phyloP scores from a whole-genome alignment of 2,329 filamentous ascomycete species.

The Plectosphaerella cucumerina region DNA sequence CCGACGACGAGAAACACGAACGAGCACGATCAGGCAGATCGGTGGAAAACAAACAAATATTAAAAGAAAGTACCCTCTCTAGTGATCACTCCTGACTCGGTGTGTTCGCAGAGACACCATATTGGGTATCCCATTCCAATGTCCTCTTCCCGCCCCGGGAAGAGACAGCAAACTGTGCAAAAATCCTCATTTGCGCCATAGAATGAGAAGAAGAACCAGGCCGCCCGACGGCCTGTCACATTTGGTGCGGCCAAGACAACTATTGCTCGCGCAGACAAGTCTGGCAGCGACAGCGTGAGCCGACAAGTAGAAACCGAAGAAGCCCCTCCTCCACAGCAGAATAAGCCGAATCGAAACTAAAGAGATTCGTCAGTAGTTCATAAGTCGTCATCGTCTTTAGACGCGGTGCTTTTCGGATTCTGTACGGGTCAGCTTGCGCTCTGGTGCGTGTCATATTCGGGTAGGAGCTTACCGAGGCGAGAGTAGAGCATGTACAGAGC shows the following conservation, averaged over 20 bases:
- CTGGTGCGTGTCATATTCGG: not conserved
- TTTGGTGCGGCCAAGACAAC: no score
- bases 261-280: no score
- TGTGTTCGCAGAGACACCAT: not conserved
- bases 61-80: constrained; percentile 3
- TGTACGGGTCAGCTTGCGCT: constrained; percentile 23
- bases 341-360: constrained; percentile 4
- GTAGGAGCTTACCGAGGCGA: constrained; percentile 69
- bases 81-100: not conserved
- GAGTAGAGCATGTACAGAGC: constrained; percentile 99
- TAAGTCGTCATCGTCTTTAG: constrained; percentile 20
- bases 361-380: constrained; percentile 12
- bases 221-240: not conserved
- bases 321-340: not conserved
- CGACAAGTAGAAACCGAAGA: not conserved
- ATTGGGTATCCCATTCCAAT: not conserved
- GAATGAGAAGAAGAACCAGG: not conserved
- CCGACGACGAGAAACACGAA: not conserved
- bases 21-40: not conserved
- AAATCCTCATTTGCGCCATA: not conserved
- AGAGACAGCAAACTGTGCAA: not conserved
- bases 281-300: no score
- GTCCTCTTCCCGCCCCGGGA: not conserved
- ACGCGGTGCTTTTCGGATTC: constrained; percentile 43
- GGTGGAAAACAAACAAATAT: not conserved